Percentiles rank a stretch among this genome's conserved stretches.
Conservation (phyloP, 1,139 yeast genomes). For the Hyphopichia fennica region DNA sequence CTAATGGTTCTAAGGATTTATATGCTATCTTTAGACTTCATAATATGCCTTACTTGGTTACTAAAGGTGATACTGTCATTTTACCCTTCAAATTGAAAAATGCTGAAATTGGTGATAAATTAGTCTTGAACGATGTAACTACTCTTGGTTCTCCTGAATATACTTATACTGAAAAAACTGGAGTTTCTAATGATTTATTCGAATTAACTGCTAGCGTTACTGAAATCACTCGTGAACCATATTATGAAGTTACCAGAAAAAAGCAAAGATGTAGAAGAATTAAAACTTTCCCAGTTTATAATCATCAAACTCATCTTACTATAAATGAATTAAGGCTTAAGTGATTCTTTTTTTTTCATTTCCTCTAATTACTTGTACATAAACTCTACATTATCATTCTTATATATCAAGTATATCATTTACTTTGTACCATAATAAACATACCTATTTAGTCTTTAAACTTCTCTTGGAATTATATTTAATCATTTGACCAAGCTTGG, state of each 20-base stretch:
- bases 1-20: slow-evolving; percentile 46
- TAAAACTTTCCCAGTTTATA: slow-evolving; percentile 77
- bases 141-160: slow-evolving; percentile 84
- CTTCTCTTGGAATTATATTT: slow-evolving; percentile 31
- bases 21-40: slow-evolving; percentile 85
- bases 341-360: background rate
- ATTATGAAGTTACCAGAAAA: slow-evolving; percentile 55
- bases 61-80: slow-evolving; percentile 82
- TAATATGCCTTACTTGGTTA: slow-evolving; percentile 83
- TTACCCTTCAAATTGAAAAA: slow-evolving; percentile 75
- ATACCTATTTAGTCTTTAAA: background rate
- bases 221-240: slow-evolving; percentile 85
- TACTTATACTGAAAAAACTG: slow-evolving; percentile 48
- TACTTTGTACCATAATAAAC: background rate
- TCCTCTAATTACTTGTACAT: slow-evolving; percentile 7
- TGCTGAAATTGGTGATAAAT: slow-evolving; percentile 77
- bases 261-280: slow-evolving; percentile 84
- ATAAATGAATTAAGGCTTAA: slow-evolving; percentile 67
- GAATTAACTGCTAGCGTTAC: slow-evolving; percentile 74
- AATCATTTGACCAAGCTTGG: slow-evolving; percentile 57
- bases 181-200: slow-evolving; percentile 43
- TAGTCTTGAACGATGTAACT: slow-evolving; percentile 71
- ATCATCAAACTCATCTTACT: slow-evolving; percentile 76
- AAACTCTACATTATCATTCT: background rate
- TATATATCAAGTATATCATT: background rate